A percentile compares a stretch with the other conserved stretches of the same genome.
Evolutionary conservation across 441 rosid species (phyloP).

Genomic region (Geranium incanum): DNA sequence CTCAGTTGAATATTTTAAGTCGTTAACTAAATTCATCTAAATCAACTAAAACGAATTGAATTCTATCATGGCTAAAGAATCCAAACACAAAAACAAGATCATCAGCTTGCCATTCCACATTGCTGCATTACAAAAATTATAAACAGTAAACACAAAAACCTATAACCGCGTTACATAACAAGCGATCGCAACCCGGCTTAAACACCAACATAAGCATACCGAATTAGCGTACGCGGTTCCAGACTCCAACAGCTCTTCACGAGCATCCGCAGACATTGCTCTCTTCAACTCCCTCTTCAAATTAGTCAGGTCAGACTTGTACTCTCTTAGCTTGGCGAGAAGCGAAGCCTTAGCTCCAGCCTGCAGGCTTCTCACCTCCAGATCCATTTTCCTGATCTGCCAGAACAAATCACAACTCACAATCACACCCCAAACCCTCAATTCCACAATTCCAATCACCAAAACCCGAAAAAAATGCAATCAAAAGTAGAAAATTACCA

Average conservation of each 20-base stretch:
- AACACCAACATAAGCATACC: conserved; percentile 23
- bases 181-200: background rate
- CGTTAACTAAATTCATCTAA: background rate
- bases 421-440: background rate
- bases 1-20: background rate
- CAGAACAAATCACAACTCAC: background rate
- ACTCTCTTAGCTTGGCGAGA: conserved; percentile 60
- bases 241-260: conserved; percentile 49
- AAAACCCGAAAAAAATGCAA: background rate
- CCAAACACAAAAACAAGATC: background rate
- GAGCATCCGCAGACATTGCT: conserved; percentile 46
- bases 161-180: background rate
- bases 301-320: conserved; percentile 53
- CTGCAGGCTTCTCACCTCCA: conserved; percentile 64
- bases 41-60: too few species aligned
- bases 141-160: background rate
- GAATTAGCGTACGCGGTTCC: conserved; percentile 37
- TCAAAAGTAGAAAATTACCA: conserved; percentile 37
- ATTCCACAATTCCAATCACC: background rate
- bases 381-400: conserved; percentile 65
- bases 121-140: background rate
- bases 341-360: conserved; percentile 54
- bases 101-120: background rate
- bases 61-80: background rate
- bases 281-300: conserved; percentile 54